These are phyloP conservation scores for Gossypium rotundifolium DNA, from an alignment of 345 rosid genomes.

Conservation along the genomic window DNA sequence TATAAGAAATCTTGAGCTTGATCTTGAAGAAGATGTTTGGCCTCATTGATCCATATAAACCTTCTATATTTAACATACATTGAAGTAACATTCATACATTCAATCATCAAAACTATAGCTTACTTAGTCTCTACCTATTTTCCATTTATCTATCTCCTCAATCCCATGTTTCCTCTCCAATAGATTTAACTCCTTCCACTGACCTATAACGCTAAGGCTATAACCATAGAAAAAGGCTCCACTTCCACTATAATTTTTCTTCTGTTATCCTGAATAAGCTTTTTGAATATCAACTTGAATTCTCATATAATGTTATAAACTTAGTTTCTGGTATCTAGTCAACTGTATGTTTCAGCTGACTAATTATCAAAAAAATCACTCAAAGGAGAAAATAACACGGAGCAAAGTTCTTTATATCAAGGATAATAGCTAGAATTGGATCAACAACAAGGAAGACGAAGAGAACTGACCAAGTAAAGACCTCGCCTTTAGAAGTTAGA, in stretches of 20 bases:
- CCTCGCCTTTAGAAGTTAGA: conserved; percentile 55
- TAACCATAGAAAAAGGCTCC: not conserved
- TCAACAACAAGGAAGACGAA: not conserved
- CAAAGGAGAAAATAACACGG: not conserved
- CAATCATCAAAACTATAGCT: not conserved
- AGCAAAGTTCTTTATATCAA: not conserved
- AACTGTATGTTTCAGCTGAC: not conserved
- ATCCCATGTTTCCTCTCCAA: not conserved
- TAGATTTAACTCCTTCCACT: not conserved
- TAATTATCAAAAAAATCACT: not conserved
- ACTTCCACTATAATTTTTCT: not conserved
- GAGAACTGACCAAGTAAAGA: conserved; percentile 68
- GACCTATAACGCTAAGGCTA: not conserved
- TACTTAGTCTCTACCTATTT: not conserved
- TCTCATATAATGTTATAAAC: not conserved
- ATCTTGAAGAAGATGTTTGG: not conserved
- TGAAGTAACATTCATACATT: not conserved
- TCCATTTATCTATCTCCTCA: not conserved
- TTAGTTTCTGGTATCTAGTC: not conserved
- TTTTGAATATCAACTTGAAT: not conserved
- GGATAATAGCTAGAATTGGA: not conserved
- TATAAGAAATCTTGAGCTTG: not conserved
- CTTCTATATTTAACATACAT: not conserved
- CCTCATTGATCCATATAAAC: not conserved
- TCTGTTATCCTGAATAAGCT: not conserved